These are phyloP conservation scores for Cordyceps tenuipes DNA, from an alignment of 2,329 filamentous ascomycete genomes.

Conservation along the genomic window DNA sequence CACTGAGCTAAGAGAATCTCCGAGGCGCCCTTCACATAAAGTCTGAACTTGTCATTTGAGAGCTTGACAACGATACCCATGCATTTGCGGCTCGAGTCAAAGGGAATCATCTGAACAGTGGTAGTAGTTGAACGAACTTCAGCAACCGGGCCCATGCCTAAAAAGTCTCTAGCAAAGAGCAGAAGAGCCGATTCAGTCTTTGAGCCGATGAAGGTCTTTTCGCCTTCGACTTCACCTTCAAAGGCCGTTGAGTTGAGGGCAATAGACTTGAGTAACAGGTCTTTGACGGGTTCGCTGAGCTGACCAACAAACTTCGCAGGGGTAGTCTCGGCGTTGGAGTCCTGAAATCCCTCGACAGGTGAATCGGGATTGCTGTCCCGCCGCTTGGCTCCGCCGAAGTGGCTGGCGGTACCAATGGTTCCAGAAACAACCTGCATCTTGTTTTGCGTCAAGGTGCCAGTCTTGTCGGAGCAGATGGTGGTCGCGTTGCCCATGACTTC, in stretches of 20 bases:
- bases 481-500: constrained; percentile 78
- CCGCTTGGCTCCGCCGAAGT: constrained; percentile 39
- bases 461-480: constrained; percentile 62
- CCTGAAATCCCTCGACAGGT: constrained; percentile 17
- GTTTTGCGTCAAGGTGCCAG: constrained; percentile 58
- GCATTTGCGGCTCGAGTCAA: constrained; percentile 68
- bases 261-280: constrained; percentile 51
- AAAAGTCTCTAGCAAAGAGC: constrained; percentile 57
- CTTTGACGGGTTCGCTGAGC: constrained; percentile 39
- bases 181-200: constrained; percentile 71
- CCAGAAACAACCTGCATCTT: constrained; percentile 60
- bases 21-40: constrained; percentile 57
- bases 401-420: constrained; percentile 46
- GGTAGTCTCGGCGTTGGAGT: constrained; percentile 29
- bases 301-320: constrained; percentile 38
- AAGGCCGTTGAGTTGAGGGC: constrained; percentile 66
- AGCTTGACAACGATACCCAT: constrained; percentile 53
- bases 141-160: constrained; percentile 57
- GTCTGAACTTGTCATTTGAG: constrained; percentile 41
- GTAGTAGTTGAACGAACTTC: constrained; percentile 54
- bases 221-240: constrained; percentile 62
- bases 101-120: constrained; percentile 61
- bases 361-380: constrained; percentile 18
- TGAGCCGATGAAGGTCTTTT: constrained; percentile 61
- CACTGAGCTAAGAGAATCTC: constrained; percentile 55